Evolutionary conservation across 768 basidiomycete species (phyloP).

Genomic region (Boletus insuetus): DNA sequence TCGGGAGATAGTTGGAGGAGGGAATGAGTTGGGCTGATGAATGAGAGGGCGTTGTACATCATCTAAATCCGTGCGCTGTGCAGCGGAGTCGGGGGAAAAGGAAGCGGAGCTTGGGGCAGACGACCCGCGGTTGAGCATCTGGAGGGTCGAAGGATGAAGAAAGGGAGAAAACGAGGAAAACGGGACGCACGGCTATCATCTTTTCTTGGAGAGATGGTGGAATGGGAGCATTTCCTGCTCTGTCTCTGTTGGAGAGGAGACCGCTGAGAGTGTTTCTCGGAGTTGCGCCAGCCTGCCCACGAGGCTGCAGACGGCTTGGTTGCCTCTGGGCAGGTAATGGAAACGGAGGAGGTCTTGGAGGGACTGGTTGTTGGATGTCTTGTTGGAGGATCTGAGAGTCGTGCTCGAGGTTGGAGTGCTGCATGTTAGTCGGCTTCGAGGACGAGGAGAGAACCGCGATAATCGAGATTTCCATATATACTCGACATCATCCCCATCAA

Average conservation of each 20-base stretch:
- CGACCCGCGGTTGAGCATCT: slow-evolving; percentile 48
- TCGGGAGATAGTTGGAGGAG: slow-evolving; percentile 28
- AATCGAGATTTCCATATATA: slow-evolving; percentile 38
- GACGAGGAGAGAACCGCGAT: slow-evolving; percentile 24
- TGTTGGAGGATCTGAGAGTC: background rate
- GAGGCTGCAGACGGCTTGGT: slow-evolving; percentile 14
- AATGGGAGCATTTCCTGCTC: slow-evolving; percentile 59
- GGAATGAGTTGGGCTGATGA: slow-evolving; percentile 36
- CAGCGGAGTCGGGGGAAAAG: slow-evolving; percentile 39
- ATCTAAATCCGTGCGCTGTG: slow-evolving; percentile 38
- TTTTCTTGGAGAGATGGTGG: slow-evolving; percentile 90
- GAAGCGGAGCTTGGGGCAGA: slow-evolving; percentile 25
- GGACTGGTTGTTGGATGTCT: too few species aligned
- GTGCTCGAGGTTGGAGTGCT: slow-evolving; percentile 18
- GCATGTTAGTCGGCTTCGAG: slow-evolving; percentile 18
- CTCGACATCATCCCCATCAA: background rate
- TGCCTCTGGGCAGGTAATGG: slow-evolving; percentile 10
- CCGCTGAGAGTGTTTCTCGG: slow-evolving; percentile 34
- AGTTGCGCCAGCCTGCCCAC: slow-evolving; percentile 4
- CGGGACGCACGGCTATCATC: slow-evolving; percentile 76
- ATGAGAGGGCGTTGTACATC: slow-evolving; percentile 27
- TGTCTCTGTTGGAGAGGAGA: slow-evolving; percentile 45
- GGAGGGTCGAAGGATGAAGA: slow-evolving; percentile 19
- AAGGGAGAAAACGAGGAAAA: background rate
- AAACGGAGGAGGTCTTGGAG: background rate